Conservation (phyloP, 805 yeast species). For the Kuraishia capsulata region DNA sequence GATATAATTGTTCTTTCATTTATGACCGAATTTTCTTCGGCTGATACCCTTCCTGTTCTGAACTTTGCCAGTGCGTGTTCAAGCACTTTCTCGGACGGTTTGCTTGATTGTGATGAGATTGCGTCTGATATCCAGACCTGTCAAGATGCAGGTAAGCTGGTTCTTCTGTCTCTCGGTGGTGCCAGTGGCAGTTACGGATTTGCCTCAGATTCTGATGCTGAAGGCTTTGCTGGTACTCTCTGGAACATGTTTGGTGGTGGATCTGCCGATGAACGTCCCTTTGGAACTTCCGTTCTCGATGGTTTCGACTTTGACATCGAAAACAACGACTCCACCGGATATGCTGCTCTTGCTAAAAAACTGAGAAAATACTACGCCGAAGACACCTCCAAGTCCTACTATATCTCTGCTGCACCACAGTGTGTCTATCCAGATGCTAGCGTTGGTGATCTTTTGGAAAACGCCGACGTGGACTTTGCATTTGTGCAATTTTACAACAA, state of each 20-base stretch:
- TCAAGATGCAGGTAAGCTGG: constrained; percentile 70
- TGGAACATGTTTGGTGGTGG: constrained; percentile 64
- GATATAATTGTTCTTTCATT: constrained; percentile 71
- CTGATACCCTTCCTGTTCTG: constrained; percentile 27
- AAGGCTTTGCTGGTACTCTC: constrained; percentile 45
- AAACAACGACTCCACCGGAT: constrained; percentile 52
- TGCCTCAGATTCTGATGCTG: constrained; percentile 41
- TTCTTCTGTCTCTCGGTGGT: constrained; percentile 74
- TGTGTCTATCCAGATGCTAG: constrained; percentile 78
- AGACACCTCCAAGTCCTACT: constrained; percentile 45
- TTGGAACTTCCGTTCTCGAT: constrained; percentile 69
- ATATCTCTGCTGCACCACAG: constrained; percentile 87
- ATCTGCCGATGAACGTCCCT: constrained; percentile 37
- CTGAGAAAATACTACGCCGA: constrained; percentile 29
- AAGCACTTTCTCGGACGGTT: constrained; percentile 30
- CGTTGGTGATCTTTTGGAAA: constrained; percentile 28
- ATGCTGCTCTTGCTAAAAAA: constrained; percentile 47
- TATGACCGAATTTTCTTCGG: constrained; percentile 48
- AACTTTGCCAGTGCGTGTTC: constrained; percentile 51
- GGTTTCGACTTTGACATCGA: constrained; percentile 80
- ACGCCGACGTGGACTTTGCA: constrained; percentile 67
- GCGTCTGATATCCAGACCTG: constrained; percentile 66
- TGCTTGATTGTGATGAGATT: constrained; percentile 28
- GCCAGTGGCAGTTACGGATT: constrained; percentile 53
- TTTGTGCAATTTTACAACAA: constrained; percentile 90